A percentile compares a stretch with the other conserved stretches of the same genome.
Conservation (phyloP, 441 rosid species). For the Aleurites moluccanus region DNA sequence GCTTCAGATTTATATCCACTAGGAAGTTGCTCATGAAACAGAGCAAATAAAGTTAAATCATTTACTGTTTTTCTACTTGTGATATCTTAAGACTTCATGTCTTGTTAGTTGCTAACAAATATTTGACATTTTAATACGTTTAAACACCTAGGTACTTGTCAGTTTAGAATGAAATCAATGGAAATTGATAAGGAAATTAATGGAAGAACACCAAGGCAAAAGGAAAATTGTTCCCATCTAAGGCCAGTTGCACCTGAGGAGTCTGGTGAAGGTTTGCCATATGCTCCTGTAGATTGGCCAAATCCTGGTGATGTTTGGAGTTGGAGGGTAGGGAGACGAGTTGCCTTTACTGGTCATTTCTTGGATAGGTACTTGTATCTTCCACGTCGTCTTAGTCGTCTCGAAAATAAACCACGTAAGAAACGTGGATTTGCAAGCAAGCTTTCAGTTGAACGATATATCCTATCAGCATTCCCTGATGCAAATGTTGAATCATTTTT, state of each 20-base stretch:
- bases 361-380: constrained; percentile 66
- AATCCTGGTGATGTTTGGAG: constrained; percentile 68
- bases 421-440: constrained; percentile 58
- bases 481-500: constrained; percentile 67
- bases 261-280: constrained; percentile 70
- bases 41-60: background rate
- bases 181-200: constrained; percentile 45
- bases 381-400: constrained; percentile 42
- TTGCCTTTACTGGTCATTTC: constrained; percentile 42
- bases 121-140: background rate
- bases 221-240: constrained; percentile 31
- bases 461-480: constrained; percentile 44
- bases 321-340: constrained; percentile 78
- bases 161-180: constrained; percentile 34
- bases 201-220: constrained; percentile 16
- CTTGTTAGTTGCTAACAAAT: background rate
- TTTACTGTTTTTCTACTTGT: background rate
- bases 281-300: constrained; percentile 85
- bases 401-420: background rate
- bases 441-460: constrained; percentile 52
- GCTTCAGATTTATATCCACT: background rate
- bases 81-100: background rate
- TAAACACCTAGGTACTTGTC: background rate
- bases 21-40: background rate
- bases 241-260: constrained; percentile 45